phyloP scores from a whole-genome alignment of 192 early-diverging fungal species.

The Coemansia sp. region DNA sequence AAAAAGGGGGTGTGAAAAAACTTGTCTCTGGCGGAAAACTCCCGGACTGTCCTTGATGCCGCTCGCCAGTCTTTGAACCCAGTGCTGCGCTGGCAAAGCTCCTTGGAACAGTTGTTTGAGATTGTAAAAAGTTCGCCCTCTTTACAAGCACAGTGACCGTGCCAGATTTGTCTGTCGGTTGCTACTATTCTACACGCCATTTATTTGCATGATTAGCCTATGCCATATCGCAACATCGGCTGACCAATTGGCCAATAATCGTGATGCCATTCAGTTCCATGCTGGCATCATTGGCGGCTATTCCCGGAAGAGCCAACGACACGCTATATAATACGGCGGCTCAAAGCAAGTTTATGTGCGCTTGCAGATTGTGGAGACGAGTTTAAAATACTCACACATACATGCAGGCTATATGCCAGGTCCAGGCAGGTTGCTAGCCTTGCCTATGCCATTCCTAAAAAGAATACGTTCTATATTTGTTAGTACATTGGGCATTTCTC shows the following conservation, averaged over 20 bases:
- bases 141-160: too few species aligned
- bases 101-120: too few species aligned
- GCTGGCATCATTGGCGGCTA: neutral
- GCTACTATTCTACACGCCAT: constrained; percentile 29
- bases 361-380: too few species aligned
- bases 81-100: too few species aligned
- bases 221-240: constrained; percentile 9
- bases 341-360: too few species aligned
- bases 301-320: constrained; percentile 30
- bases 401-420: too few species aligned
- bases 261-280: constrained; percentile 14
- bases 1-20: neutral
- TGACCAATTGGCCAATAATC: constrained; percentile 20
- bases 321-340: constrained; percentile 24
- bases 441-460: too few species aligned
- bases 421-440: too few species aligned
- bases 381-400: too few species aligned
- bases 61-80: constrained; percentile 14
- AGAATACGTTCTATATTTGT: too few species aligned
- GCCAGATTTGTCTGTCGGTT: constrained; percentile 26
- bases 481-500: too few species aligned
- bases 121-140: too few species aligned
- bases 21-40: neutral
- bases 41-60: constrained; percentile 11
- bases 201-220: constrained; percentile 21